These are phyloP conservation scores for Trichoderma oligosporum DNA, from an alignment of 2,329 filamentous ascomycete species.

Conservation along the genomic window DNA sequence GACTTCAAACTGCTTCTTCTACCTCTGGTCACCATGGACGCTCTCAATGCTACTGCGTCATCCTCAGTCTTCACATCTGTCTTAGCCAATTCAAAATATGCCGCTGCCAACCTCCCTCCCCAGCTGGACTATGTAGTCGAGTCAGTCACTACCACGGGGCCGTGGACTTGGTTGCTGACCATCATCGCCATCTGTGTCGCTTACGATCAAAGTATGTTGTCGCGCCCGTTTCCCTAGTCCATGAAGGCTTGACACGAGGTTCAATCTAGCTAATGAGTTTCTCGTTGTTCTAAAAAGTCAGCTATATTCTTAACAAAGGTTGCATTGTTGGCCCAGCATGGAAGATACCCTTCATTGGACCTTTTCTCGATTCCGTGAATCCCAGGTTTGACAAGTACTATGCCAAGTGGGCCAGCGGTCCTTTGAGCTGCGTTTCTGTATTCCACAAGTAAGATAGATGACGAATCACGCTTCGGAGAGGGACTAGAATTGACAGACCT, in stretches of 20 bases:
- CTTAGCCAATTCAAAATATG: conserved; percentile 57
- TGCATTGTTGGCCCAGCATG: conserved; percentile 68
- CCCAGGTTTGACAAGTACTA: conserved; percentile 90
- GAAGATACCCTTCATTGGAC: conserved; percentile 88
- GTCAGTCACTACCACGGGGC: conserved; percentile 53
- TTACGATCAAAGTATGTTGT: conserved; percentile 80
- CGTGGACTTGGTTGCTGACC: conserved; percentile 63
- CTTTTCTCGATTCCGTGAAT: conserved; percentile 87
- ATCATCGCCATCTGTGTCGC: conserved; percentile 66
- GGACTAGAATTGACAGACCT: background rate
- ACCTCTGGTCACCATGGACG: conserved; percentile 41
- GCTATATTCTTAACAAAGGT: conserved; percentile 71
- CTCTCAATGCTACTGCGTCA: conserved; percentile 51
- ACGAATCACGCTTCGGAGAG: background rate
- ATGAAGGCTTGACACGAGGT: background rate
- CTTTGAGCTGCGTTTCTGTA: conserved; percentile 93
- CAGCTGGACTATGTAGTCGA: conserved; percentile 55
- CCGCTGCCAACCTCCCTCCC: conserved; percentile 48
- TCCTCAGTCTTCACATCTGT: conserved; percentile 69
- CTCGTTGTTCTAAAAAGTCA: conserved; percentile 50
- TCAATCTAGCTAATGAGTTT: background rate
- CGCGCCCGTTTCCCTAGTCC: background rate
- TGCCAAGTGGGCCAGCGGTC: conserved; percentile 86
- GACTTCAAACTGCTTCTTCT: background rate
- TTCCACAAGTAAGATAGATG: conserved; percentile 81